Evolutionary conservation across 495 filamentous ascomycete genomes (phyloP).

Genomic region (Aspergillus sclerotioniger): DNA sequence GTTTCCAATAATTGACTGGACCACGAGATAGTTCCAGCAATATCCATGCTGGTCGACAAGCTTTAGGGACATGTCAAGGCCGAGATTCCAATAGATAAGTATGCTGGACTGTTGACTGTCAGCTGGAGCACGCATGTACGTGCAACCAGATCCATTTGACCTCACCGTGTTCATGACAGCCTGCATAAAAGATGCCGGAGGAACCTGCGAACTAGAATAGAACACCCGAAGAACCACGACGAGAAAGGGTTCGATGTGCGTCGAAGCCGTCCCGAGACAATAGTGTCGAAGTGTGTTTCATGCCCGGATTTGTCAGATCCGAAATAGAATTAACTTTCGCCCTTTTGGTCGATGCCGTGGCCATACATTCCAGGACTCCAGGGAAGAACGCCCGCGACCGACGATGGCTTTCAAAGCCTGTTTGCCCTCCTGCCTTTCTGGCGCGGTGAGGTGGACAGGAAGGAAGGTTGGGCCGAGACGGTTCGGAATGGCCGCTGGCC

Average conservation of each 20-base stretch:
- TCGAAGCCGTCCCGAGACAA: not conserved
- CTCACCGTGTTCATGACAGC: slow-evolving; percentile 2
- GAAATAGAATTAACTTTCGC: not conserved
- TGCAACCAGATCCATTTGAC: not conserved
- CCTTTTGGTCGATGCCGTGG: not conserved
- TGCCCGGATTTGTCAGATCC: not conserved
- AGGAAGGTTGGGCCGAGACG: not conserved
- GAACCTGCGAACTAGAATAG: not conserved
- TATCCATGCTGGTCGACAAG: not conserved
- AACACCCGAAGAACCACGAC: slow-evolving; percentile 13
- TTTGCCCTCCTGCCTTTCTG: no score
- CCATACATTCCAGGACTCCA: not conserved
- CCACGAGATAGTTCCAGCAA: slow-evolving; percentile 9
- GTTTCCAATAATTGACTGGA: slow-evolving; percentile 12
- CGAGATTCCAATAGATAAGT: not conserved
- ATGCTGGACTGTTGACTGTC: not conserved
- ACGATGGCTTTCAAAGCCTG: no score
- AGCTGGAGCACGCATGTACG: not conserved
- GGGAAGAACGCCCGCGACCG: not conserved
- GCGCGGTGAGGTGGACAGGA: not conserved
- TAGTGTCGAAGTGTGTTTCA: not conserved
- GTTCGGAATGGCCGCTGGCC: no score
- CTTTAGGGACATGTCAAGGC: not conserved
- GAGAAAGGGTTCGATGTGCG: not conserved
- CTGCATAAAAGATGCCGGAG: not conserved